phyloP scores from a whole-genome alignment of 169 alveolate species.

The Perkinsus olseni region DNA sequence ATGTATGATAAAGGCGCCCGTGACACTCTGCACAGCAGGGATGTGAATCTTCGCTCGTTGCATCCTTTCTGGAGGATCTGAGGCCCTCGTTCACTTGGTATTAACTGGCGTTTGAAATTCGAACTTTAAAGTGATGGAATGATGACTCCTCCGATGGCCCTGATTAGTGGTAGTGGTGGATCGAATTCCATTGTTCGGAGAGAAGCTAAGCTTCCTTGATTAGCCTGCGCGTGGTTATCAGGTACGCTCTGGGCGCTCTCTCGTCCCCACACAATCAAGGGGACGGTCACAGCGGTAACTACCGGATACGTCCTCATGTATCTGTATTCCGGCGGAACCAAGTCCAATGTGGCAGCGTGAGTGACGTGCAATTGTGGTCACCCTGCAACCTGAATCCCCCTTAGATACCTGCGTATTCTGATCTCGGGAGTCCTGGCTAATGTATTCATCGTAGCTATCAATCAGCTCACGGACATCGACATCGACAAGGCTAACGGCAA shows the following conservation, averaged over 20 bases:
- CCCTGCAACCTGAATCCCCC: background rate
- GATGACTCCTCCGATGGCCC: no score
- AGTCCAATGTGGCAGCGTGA: background rate
- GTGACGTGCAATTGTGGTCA: background rate
- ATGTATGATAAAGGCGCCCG: no score
- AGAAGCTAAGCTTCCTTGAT: no score
- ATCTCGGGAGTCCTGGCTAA: background rate
- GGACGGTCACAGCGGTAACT: background rate
- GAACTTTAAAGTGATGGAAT: no score
- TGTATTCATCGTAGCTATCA: background rate
- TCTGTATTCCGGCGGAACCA: background rate
- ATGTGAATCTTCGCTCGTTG: no score
- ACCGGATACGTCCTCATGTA: background rate
- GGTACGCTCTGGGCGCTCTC: background rate
- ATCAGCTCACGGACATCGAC: background rate
- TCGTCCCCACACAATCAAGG: background rate
- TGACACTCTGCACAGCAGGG: no score
- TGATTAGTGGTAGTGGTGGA: no score
- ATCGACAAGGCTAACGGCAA: background rate
- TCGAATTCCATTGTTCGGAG: no score
- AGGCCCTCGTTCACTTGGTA: no score
- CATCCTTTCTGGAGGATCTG: no score
- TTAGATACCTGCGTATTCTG: background rate
- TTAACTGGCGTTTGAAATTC: no score
- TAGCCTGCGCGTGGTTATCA: background rate